These are phyloP conservation scores for Populus hybrid DNA, from an alignment of 441 rosid species.

Conservation along the genomic window DNA sequence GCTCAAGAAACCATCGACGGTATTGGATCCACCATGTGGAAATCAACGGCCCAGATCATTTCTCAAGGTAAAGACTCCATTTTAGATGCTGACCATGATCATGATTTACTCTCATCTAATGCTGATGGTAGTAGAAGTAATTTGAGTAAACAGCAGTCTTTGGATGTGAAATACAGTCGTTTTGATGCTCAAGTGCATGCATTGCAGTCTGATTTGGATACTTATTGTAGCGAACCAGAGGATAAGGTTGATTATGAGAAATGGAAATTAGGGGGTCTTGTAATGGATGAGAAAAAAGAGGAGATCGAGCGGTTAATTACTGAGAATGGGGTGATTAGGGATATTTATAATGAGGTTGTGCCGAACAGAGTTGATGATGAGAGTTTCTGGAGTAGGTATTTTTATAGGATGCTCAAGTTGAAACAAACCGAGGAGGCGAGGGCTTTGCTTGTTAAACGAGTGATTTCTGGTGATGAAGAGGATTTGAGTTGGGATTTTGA, in stretches of 20 bases:
- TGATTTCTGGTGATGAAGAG: constrained; percentile 40
- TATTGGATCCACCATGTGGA: constrained; percentile 62
- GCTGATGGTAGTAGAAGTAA: neutral
- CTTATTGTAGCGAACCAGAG: constrained; percentile 56
- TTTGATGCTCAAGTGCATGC: constrained; percentile 58
- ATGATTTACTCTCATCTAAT: constrained; percentile 31
- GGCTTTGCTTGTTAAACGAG: constrained; percentile 63
- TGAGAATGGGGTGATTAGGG: constrained; percentile 37
- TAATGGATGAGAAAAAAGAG: constrained; percentile 42
- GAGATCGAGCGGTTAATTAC: constrained; percentile 39
- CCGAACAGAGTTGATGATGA: constrained; percentile 48
- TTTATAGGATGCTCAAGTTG: constrained; percentile 54
- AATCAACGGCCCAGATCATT: constrained; percentile 83
- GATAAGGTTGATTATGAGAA: constrained; percentile 45
- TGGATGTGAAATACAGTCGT: constrained; percentile 73
- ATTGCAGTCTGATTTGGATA: constrained; percentile 44
- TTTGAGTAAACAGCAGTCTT: constrained; percentile 34
- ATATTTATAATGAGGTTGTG: constrained; percentile 39
- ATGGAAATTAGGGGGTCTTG: constrained; percentile 51
- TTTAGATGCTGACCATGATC: constrained; percentile 55
- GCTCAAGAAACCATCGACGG: constrained; percentile 83
- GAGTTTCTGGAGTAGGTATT: constrained; percentile 68
- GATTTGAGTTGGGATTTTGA: constrained; percentile 35
- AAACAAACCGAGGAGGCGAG: constrained; percentile 61
- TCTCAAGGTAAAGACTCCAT: constrained; percentile 83